Evolutionary conservation across 2,329 filamentous ascomycete genomes (phyloP).

Genomic region (Sclerotiophoma versabilis): DNA sequence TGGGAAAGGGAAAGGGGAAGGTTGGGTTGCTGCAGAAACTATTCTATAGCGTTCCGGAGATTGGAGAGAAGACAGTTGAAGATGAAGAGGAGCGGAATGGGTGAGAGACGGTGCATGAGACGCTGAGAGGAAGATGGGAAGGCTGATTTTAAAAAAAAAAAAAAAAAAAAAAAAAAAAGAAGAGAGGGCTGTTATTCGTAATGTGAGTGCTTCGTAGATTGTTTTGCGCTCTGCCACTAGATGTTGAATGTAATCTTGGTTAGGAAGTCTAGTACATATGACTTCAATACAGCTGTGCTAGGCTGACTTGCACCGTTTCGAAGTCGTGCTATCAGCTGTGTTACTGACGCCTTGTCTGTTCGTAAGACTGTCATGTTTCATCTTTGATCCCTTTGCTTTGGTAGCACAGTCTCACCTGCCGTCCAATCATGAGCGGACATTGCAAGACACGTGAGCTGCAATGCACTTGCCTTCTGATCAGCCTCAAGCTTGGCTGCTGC

Average conservation of each 20-base stretch:
- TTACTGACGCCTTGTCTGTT: neutral
- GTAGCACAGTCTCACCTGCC: neutral
- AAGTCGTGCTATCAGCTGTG: neutral
- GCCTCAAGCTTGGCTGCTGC: constrained; percentile 9
- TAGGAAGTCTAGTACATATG: no score
- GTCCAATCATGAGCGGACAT: neutral
- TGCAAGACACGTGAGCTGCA: constrained; percentile 1
- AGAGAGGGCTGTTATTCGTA: no score
- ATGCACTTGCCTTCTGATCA: constrained; percentile 7
- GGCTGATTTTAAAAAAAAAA: no score
- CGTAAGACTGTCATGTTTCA: neutral
- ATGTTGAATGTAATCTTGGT: no score
- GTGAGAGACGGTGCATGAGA: no score
- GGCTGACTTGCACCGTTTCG: no score
- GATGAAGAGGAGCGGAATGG: neutral
- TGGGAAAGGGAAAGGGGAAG: neutral
- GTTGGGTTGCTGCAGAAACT: constrained; percentile 1
- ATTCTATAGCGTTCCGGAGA: constrained; percentile 15
- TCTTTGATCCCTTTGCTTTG: neutral
- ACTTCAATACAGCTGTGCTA: neutral
- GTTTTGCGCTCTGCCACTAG: no score
- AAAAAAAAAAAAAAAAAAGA: no score
- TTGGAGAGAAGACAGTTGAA: neutral
- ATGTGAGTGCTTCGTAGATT: no score
- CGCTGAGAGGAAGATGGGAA: no score